Percentiles rank a stretch among this genome's conserved stretches.
Evolutionary conservation across 768 basidiomycete species (phyloP).

Genomic region (Krasilnikovozyma curviuscula): DNA sequence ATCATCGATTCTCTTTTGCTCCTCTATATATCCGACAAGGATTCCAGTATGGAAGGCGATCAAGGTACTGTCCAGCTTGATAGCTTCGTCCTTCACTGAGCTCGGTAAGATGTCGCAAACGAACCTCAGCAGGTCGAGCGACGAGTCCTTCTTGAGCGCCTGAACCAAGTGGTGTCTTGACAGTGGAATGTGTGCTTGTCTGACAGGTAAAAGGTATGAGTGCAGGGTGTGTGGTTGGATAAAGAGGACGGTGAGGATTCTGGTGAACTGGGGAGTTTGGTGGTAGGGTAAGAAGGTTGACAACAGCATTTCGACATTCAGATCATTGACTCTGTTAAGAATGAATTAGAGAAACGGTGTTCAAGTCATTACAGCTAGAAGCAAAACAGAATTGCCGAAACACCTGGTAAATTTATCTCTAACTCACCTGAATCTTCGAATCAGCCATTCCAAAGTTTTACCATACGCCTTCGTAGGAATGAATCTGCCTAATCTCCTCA

Average conservation of each 20-base stretch:
- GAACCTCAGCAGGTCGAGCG: conserved; percentile 45
- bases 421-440: conserved; percentile 65
- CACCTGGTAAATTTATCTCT: conserved; percentile 13
- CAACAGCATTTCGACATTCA: conserved; percentile 63
- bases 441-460: conserved; percentile 84
- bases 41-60: conserved; percentile 64
- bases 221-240: conserved; percentile 32
- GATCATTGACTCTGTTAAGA: conserved; percentile 59
- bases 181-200: conserved; percentile 56
- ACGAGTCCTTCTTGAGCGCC: conserved; percentile 29
- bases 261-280: conserved; percentile 80
- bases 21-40: conserved; percentile 57
- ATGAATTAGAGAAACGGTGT: background rate
- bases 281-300: conserved; percentile 82
- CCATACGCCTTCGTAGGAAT: conserved; percentile 60
- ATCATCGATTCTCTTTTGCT: conserved; percentile 40
- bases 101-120: conserved; percentile 44
- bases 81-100: conserved; percentile 26
- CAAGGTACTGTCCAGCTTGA: conserved; percentile 51
- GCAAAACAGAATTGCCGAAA: background rate
- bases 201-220: conserved; percentile 53
- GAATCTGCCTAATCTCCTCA: conserved; percentile 57
- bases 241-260: conserved; percentile 72
- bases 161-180: conserved; percentile 51
- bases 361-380: background rate